phyloP scores from a whole-genome alignment of 495 filamentous ascomycete species.

The Talaromyces proteolyticus region DNA sequence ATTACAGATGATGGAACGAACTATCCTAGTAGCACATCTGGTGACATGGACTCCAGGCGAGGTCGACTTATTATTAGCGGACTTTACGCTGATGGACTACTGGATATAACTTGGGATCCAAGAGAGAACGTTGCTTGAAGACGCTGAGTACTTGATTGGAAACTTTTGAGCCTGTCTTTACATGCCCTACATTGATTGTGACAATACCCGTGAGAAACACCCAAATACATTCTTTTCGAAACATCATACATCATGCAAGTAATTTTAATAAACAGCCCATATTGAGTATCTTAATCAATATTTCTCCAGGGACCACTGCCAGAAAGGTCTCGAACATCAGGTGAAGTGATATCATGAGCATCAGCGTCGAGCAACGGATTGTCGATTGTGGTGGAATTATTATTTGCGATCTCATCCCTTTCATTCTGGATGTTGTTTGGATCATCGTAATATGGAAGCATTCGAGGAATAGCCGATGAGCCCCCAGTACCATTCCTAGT shows the following conservation, averaged over 20 bases:
- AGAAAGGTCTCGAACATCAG: neutral
- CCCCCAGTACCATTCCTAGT: neutral
- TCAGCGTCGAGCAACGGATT: constrained; percentile 3
- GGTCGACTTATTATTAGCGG: constrained; percentile 6
- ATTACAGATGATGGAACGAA: constrained; percentile 4
- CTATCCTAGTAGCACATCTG: constrained; percentile 6
- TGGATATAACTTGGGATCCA: constrained; percentile 6
- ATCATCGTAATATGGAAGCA: constrained; percentile 5
- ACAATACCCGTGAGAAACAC: neutral
- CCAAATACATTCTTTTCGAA: neutral
- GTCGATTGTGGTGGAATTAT: neutral
- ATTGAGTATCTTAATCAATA: neutral
- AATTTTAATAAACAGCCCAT: neutral
- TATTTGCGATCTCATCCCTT: neutral
- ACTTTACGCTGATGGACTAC: constrained; percentile 5
- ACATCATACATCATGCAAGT: neutral
- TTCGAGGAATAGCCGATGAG: neutral
- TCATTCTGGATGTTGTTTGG: neutral
- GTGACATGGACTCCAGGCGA: constrained; percentile 5
- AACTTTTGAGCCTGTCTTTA: neutral
- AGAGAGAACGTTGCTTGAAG: neutral
- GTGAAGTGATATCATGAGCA: constrained; percentile 2
- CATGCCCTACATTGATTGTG: neutral
- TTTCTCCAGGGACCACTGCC: constrained; percentile 4
- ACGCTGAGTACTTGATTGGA: neutral